Conservation (phyloP, 805 yeast genomes). For the Cyberlindnera maclurae region DNA sequence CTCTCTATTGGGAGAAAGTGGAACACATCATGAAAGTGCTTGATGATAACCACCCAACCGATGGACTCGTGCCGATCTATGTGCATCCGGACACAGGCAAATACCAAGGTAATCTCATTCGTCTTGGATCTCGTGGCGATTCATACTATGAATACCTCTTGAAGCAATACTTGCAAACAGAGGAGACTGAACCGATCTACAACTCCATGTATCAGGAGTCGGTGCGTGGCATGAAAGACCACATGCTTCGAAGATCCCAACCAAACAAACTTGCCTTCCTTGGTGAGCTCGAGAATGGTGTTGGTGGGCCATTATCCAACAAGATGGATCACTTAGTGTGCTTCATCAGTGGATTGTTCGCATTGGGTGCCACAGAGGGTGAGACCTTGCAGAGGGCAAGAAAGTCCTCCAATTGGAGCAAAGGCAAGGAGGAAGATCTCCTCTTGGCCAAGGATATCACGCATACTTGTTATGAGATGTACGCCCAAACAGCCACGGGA, state of each 20-base stretch:
- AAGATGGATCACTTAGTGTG: slow-evolving; percentile 94
- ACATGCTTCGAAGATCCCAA: slow-evolving; percentile 50
- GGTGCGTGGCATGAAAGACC: slow-evolving; percentile 66
- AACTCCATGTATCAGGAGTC: slow-evolving; percentile 71
- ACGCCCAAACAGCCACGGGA: slow-evolving; percentile 66
- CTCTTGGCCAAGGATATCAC: slow-evolving; percentile 67
- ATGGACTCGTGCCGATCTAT: slow-evolving; percentile 79
- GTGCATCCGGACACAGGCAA: slow-evolving; percentile 69
- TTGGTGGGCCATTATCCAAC: slow-evolving; percentile 49
- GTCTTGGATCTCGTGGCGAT: slow-evolving; percentile 89
- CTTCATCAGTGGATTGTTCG: slow-evolving; percentile 82
- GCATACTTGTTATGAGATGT: slow-evolving; percentile 78
- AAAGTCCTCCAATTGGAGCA: slow-evolving; percentile 48
- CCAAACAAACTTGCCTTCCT: slow-evolving; percentile 62
- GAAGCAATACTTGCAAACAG: slow-evolving; percentile 80
- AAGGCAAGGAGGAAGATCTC: slow-evolving; percentile 54
- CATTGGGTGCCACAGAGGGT: slow-evolving; percentile 86
- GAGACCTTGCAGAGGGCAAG: slow-evolving; percentile 47
- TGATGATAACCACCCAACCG: slow-evolving; percentile 55
- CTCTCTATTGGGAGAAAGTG: slow-evolving; percentile 67
- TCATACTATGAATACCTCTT: slow-evolving; percentile 86
- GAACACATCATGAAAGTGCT: slow-evolving; percentile 68
- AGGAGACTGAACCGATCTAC: slow-evolving; percentile 51
- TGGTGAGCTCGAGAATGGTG: slow-evolving; percentile 72
- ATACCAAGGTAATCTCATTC: slow-evolving; percentile 56